These are phyloP conservation scores for Wickerhamomyces chaumierensis DNA, from an alignment of 805 yeast species.

Conservation along the genomic window DNA sequence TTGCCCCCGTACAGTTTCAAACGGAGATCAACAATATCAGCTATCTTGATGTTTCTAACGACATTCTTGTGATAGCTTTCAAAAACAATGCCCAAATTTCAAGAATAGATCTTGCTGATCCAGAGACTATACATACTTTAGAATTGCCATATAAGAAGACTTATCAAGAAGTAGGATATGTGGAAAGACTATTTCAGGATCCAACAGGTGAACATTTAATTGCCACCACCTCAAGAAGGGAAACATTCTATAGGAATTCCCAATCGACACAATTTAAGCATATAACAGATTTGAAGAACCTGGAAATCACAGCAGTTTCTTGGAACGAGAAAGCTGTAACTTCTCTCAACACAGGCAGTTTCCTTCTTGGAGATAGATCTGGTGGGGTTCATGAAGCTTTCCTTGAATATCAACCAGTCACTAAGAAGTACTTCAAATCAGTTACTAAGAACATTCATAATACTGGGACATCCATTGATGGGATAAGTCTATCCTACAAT, in stretches of 20 bases:
- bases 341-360: constrained; percentile 29
- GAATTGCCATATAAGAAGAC: constrained; percentile 22
- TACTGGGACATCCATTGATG: constrained; percentile 16
- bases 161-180: constrained; percentile 17
- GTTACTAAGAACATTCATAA: constrained; percentile 28
- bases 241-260: constrained; percentile 34
- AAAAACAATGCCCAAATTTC: constrained; percentile 37
- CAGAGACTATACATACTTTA: constrained; percentile 42
- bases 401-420: constrained; percentile 25
- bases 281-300: constrained; percentile 35
- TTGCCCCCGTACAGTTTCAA: constrained; percentile 39
- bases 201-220: constrained; percentile 41
- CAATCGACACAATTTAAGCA: constrained; percentile 28
- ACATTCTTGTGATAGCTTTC: constrained; percentile 44
- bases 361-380: constrained; percentile 36
- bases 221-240: constrained; percentile 33
- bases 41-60: constrained; percentile 41
- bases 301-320: constrained; percentile 29
- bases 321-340: constrained; percentile 28
- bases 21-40: constrained; percentile 35
- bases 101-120: constrained; percentile 55
- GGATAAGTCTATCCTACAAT: constrained; percentile 12
- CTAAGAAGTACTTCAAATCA: constrained; percentile 31
- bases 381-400: constrained; percentile 38
- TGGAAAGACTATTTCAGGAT: constrained; percentile 33